phyloP scores from a whole-genome alignment of 768 basidiomycete species.

The Lactifluus subvellereus region DNA sequence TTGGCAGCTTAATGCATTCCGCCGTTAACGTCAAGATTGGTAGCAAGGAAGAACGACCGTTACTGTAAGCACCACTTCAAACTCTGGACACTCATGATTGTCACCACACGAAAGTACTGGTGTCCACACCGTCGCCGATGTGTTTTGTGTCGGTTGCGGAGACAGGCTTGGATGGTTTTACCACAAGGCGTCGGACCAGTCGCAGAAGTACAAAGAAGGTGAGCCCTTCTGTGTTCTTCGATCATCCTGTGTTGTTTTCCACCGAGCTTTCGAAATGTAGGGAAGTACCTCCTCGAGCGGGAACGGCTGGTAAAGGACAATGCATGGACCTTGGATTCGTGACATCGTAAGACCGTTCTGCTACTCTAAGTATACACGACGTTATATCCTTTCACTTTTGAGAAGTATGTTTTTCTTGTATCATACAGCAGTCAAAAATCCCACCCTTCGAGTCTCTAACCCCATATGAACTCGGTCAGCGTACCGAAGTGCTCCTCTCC shows the following conservation, averaged over 20 bases:
- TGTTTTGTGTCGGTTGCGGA: conserved; percentile 73
- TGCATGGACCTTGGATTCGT: conserved; percentile 60
- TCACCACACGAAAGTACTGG: conserved; percentile 50
- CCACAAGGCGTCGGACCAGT: conserved; percentile 65
- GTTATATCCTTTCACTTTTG: not conserved
- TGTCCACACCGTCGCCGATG: conserved; percentile 75
- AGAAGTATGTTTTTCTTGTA: not conserved
- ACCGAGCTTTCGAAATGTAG: conserved; percentile 34
- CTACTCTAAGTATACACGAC: not conserved
- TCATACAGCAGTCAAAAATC: not conserved
- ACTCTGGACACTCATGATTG: not conserved
- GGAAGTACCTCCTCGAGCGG: conserved; percentile 75
- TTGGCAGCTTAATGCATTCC: conserved; percentile 63
- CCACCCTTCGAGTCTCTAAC: conserved; percentile 14
- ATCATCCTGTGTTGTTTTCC: not conserved
- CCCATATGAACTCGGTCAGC: conserved; percentile 32
- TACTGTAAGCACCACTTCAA: conserved; percentile 44
- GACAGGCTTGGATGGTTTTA: conserved; percentile 81
- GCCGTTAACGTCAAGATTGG: conserved; percentile 73
- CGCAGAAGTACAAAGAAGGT: conserved; percentile 88
- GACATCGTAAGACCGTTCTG: not conserved
- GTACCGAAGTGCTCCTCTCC: conserved; percentile 29
- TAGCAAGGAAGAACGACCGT: conserved; percentile 63
- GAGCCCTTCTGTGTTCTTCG: conserved; percentile 14
- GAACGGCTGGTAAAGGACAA: conserved; percentile 81